Percentiles rank a stretch among this genome's conserved stretches.
Evolutionary conservation across 371 early-diverging fungal species (phyloP).

Genomic region (Chytridiales sp.): DNA sequence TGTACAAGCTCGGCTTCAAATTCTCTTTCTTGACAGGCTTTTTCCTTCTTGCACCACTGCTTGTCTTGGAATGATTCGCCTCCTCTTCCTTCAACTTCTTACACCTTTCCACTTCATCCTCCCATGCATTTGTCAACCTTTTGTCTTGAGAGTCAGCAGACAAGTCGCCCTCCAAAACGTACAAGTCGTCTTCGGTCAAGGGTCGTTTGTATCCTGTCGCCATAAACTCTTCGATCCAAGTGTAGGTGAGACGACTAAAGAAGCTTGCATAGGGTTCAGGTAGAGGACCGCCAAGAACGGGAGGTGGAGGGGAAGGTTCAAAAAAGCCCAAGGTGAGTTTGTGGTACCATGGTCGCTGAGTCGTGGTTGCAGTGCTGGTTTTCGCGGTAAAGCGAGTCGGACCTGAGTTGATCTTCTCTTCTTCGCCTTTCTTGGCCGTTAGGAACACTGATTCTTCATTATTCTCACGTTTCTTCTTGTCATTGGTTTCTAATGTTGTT

Average conservation of each 20-base stretch:
- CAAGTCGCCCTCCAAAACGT: conserved; percentile 6
- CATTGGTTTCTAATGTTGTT: too few species aligned
- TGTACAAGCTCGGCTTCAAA: conserved; percentile 2
- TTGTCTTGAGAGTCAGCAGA: neutral
- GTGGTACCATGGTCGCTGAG: too few species aligned
- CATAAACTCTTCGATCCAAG: conserved; percentile 14
- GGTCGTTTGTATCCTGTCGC: conserved; percentile 8
- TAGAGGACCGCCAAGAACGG: conserved; percentile 8
- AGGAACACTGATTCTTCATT: too few species aligned
- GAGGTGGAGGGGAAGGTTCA: neutral
- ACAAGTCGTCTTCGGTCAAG: conserved; percentile 16
- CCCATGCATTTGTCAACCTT: conserved; percentile 5
- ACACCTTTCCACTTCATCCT: neutral
- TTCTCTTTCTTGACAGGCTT: neutral
- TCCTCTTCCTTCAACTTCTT: too few species aligned
- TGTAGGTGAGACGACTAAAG: conserved; percentile 9
- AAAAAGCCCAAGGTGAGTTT: too few species aligned
- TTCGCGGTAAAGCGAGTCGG: too few species aligned
- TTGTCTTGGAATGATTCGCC: too few species aligned
- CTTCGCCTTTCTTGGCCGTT: too few species aligned
- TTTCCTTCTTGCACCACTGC: too few species aligned
- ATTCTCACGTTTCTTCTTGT: too few species aligned
- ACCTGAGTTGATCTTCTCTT: too few species aligned
- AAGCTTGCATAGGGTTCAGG: conserved; percentile 11
- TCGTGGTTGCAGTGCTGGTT: too few species aligned